Conservation (phyloP, 2,329 filamentous ascomycete genomes). For the Diaporthe citri region DNA sequence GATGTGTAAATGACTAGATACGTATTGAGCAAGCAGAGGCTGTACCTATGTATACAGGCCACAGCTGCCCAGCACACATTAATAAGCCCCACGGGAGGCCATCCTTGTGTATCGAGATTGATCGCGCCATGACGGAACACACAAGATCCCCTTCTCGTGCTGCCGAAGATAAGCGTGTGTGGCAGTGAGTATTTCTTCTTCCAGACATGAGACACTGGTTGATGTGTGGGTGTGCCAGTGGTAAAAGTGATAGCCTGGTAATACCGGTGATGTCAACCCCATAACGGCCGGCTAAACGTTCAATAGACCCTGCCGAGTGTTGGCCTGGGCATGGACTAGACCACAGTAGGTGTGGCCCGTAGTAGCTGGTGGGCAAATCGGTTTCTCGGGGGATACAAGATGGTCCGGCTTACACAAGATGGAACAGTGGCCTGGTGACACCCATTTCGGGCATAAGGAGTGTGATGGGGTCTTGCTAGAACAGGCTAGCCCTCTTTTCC, state of each 20-base stretch:
- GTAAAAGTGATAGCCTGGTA: conserved; percentile 1
- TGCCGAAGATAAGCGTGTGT: conserved; percentile 32
- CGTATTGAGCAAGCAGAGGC: background rate
- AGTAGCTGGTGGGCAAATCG: background rate
- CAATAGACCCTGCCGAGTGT: background rate
- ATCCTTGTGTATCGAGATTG: conserved; percentile 7
- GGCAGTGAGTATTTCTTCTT: conserved; percentile 11
- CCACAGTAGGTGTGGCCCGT: background rate
- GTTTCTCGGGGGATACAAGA: conserved; percentile 4
- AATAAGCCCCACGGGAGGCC: conserved; percentile 17
- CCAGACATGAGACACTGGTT: conserved; percentile 7
- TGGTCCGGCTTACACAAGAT: conserved; percentile 5
- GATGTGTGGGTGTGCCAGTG: background rate
- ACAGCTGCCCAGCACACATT: background rate
- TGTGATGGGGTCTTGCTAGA: background rate
- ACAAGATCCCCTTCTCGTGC: background rate
- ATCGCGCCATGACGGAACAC: conserved; percentile 22
- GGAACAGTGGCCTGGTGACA: background rate
- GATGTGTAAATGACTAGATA: conserved; percentile 10
- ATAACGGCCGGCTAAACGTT: conserved; percentile 28
- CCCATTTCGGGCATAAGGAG: background rate
- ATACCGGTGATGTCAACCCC: conserved; percentile 5
- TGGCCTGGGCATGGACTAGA: background rate
- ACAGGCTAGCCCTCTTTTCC: background rate
- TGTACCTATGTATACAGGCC: background rate